Conservation (phyloP, 169 alveolate species). For the Plasmodium inui region DNA sequence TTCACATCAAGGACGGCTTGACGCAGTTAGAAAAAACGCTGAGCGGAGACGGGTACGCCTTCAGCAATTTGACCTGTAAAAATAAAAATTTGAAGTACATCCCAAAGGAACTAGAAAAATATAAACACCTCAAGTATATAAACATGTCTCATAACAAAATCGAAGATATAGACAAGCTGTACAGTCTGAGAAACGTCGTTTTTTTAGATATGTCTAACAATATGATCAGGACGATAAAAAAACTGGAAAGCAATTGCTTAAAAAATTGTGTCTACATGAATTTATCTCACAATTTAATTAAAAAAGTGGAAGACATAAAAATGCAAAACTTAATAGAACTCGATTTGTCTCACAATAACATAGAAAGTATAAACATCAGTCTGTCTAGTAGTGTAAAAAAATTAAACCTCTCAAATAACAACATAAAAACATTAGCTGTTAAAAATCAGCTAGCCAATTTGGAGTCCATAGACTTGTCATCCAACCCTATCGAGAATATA, state of each 20-base stretch:
- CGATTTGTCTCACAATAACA: constrained; percentile 36
- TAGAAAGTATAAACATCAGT: constrained; percentile 10
- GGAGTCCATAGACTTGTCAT: constrained; percentile 43
- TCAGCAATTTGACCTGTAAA: constrained; percentile 35
- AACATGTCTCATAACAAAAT: constrained; percentile 63
- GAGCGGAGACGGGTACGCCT: constrained; percentile 62
- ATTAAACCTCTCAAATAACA: constrained; percentile 41
- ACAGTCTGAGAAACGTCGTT: background rate
- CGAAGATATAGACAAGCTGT: constrained; percentile 13
- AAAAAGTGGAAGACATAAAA: constrained; percentile 25
- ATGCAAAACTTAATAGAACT: constrained; percentile 20
- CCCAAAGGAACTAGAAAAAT: constrained; percentile 34
- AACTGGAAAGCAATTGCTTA: background rate
- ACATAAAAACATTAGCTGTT: constrained; percentile 30
- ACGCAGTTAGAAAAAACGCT: constrained; percentile 37
- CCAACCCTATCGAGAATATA: constrained; percentile 51
- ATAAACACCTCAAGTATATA: constrained; percentile 50
- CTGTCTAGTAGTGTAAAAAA: constrained; percentile 16
- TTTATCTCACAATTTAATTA: constrained; percentile 40
- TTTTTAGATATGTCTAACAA: constrained; percentile 56
- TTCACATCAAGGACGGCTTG: constrained; percentile 30
- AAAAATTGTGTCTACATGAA: constrained; percentile 50
- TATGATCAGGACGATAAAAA: constrained; percentile 10
- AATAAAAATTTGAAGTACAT: constrained; percentile 18
- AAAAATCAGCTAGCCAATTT: constrained; percentile 34